Evolutionary conservation across 176 grass and related monocot genomes (phyloP).

Genomic region (Miscanthus lutarioriparius): DNA sequence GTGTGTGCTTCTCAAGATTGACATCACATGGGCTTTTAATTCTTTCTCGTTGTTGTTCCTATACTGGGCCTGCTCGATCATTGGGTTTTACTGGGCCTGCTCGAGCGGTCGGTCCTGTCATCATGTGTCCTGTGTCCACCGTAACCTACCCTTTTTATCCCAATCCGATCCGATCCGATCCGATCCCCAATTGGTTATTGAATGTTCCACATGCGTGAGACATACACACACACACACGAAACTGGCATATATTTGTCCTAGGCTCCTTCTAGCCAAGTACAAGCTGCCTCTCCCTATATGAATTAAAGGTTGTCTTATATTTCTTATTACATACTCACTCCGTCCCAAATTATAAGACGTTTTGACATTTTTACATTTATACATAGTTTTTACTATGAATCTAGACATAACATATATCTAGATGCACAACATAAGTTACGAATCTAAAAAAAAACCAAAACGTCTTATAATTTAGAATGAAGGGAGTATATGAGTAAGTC

Average conservation of each 20-base stretch:
- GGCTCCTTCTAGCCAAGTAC: not conserved
- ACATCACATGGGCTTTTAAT: not conserved
- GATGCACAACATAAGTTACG: no score
- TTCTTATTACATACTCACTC: not conserved
- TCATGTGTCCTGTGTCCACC: not conserved
- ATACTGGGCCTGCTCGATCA: not conserved
- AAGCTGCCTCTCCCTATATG: not conserved
- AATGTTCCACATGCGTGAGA: no score
- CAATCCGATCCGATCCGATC: no score
- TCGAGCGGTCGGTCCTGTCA: not conserved
- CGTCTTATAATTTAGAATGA: no score
- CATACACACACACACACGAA: not conserved
- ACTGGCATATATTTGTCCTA: not conserved
- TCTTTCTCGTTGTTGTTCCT: not conserved
- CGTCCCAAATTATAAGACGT: no score
- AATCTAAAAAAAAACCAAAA: no score
- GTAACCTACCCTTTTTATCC: not conserved
- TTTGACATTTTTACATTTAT: no score
- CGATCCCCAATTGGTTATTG: no score
- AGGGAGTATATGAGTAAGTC: not conserved
- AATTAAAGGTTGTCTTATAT: not conserved
- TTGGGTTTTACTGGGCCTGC: not conserved
- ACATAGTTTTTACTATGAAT: no score
- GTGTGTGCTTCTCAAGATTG: no score
- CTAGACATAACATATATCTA: no score